These are phyloP conservation scores for Malus hybrid DNA, from an alignment of 331 rosid species.

Conservation along the genomic window DNA sequence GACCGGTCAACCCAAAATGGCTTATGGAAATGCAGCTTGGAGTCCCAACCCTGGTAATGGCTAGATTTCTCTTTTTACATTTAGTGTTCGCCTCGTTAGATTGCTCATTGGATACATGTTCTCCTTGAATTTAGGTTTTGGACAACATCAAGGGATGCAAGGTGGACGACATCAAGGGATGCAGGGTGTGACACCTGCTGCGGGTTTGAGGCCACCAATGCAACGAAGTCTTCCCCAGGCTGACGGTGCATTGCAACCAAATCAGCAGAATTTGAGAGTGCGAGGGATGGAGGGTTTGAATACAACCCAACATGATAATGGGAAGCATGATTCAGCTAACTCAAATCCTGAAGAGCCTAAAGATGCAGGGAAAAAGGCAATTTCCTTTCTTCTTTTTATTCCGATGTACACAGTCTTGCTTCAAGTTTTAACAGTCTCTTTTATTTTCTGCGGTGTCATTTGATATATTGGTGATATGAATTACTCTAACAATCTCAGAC, in stretches of 20 bases:
- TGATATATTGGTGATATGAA: neutral
- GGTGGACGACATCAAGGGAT: neutral
- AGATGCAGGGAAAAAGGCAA: constrained; percentile 47
- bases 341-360: constrained; percentile 27
- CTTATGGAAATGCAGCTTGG: constrained; percentile 68
- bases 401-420: constrained; percentile 2
- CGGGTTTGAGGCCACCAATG: constrained; percentile 48
- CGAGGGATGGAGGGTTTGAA: constrained; percentile 54
- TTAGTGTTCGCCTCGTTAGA: constrained; percentile 1
- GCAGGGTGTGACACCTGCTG: constrained; percentile 25
- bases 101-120: constrained; percentile 5
- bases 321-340: constrained; percentile 34
- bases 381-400: constrained; percentile 18
- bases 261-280: constrained; percentile 47
- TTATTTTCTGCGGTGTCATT: neutral
- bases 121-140: constrained; percentile 51
- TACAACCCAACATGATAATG: constrained; percentile 31
- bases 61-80: constrained; percentile 8
- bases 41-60: constrained; percentile 46
- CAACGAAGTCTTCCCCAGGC: constrained; percentile 30
- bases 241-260: constrained; percentile 36
- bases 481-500: neutral
- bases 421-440: neutral
- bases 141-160: constrained; percentile 63
- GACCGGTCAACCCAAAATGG: constrained; percentile 64